These are phyloP conservation scores for Astrothelium macrocarpum DNA, from an alignment of 495 filamentous ascomycete species.

Conservation along the genomic window DNA sequence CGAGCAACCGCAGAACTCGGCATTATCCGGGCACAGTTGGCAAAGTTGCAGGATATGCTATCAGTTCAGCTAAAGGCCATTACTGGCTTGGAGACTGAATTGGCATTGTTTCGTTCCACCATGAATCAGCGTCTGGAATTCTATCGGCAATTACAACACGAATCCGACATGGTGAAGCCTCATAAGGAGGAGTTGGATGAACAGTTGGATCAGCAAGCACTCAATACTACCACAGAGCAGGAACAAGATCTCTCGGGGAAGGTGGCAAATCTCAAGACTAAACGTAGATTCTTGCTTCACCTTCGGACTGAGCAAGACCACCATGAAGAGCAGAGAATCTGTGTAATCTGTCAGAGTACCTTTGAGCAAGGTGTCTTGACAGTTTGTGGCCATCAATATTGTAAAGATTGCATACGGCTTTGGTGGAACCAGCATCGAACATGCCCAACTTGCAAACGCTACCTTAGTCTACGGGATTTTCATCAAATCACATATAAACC, in stretches of 20 bases:
- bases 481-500: conserved; percentile 79
- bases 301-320: conserved; percentile 47
- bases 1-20: conserved; percentile 56
- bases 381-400: conserved; percentile 83
- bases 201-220: conserved; percentile 33
- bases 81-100: conserved; percentile 53
- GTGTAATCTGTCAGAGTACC: conserved; percentile 65
- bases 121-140: conserved; percentile 80
- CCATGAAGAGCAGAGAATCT: conserved; percentile 50
- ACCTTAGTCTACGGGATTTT: conserved; percentile 51
- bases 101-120: conserved; percentile 62
- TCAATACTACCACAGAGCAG: conserved; percentile 24
- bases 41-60: conserved; percentile 49
- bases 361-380: conserved; percentile 79
- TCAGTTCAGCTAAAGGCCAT: conserved; percentile 55
- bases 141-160: conserved; percentile 76
- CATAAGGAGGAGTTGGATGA: conserved; percentile 51
- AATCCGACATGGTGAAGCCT: conserved; percentile 76
- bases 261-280: conserved; percentile 53
- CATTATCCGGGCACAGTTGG: conserved; percentile 48
- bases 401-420: conserved; percentile 66
- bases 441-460: conserved; percentile 57
- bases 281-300: conserved; percentile 61
- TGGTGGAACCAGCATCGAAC: conserved; percentile 48
- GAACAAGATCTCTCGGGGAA: conserved; percentile 44